Evolutionary conservation across 2,329 filamentous ascomycete species (phyloP), one percentile per base, ranked within the genome.

Genomic region (Alternaria burnsii): DNA sequence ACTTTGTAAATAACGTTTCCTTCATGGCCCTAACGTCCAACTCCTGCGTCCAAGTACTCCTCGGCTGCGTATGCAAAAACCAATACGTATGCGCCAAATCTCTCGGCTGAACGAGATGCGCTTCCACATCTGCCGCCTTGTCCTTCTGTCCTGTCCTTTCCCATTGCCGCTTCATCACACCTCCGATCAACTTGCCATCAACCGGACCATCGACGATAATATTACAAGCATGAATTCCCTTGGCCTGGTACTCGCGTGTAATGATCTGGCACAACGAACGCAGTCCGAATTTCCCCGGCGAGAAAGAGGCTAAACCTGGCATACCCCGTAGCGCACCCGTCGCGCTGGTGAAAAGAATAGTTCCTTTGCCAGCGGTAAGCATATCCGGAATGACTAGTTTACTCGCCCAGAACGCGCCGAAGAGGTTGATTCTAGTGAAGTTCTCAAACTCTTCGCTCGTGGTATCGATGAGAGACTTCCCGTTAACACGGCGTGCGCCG

Each of bases 11-110:
- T 0, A 61, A 3, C 5, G 60, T 47, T 26, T 63, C 64, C 41
- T 70, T 69, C 62, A 66, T 65, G 12, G 66, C 59, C 24, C 64
- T 51, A n/a, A 67, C 66, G 51, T 69, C 68, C 52, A 69, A 53
- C 42, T 70, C 68, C 38, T 70, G 68, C 22, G 66, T 70, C 68
- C 68, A 70, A 4, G 68, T 66, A 60, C 68, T 70, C 20, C 65
- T 54, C n/a, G 62, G 62, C 41, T 70, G 68, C 30, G 58, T 69
- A 52, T 70, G 66, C 32, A 69, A 34, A 11, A 68, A 70, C 68
- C 66, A 70, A 18, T 65, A 65, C 32, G 59, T 65, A 32, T 65
- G 55, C 7, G 62, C 62, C 59, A 65, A 18, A 62, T 65, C 62
- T 16, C 30, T 42, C 9, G 62, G 62, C 47, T 65, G 62, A 22